A percentile compares a stretch with the other conserved stretches of the same genome.
phyloP scores from a whole-genome alignment of 441 rosid species.

The Bocquillonia castaneifolia region DNA sequence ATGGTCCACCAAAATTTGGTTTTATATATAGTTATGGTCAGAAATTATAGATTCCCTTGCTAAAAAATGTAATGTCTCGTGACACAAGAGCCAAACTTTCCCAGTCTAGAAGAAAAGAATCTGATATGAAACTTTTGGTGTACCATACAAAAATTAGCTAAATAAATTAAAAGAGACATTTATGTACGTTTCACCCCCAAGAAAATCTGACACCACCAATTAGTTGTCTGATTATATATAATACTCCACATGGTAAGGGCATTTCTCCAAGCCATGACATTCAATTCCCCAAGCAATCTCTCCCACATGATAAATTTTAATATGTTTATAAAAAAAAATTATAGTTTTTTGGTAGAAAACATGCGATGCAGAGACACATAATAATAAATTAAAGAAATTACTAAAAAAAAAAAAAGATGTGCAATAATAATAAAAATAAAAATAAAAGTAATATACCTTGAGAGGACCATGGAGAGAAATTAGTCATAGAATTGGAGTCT shows the following conservation, averaged over 20 bases:
- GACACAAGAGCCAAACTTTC: constrained; percentile 49
- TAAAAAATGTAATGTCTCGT: constrained; percentile 29
- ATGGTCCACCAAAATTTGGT: constrained; percentile 16
- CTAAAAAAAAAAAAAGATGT: not conserved
- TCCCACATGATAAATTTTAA: no score
- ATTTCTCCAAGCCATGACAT: not conserved
- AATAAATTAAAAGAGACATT: constrained; percentile 13
- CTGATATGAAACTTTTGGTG: constrained; percentile 15
- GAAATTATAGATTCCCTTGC: constrained; percentile 22
- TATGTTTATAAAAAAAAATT: no score
- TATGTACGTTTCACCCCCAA: not conserved
- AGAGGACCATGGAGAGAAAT: constrained; percentile 74
- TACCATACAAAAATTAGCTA: constrained; percentile 20
- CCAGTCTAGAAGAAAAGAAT: constrained; percentile 29
- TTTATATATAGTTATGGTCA: constrained; percentile 11
- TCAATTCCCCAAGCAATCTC: not conserved
- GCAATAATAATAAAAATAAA: constrained; percentile 1
- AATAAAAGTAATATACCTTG: no score
- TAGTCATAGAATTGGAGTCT: constrained; percentile 38
- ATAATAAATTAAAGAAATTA: not conserved
- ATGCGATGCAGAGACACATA: not conserved
- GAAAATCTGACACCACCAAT: constrained; percentile 16
- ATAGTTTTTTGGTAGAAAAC: no score
- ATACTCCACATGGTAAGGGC: constrained; percentile 10
- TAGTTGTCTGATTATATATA: constrained; percentile 23